These are phyloP conservation scores for Hibiscus syriacus DNA, from an alignment of 345 rosid genomes.

Conservation along the genomic window DNA sequence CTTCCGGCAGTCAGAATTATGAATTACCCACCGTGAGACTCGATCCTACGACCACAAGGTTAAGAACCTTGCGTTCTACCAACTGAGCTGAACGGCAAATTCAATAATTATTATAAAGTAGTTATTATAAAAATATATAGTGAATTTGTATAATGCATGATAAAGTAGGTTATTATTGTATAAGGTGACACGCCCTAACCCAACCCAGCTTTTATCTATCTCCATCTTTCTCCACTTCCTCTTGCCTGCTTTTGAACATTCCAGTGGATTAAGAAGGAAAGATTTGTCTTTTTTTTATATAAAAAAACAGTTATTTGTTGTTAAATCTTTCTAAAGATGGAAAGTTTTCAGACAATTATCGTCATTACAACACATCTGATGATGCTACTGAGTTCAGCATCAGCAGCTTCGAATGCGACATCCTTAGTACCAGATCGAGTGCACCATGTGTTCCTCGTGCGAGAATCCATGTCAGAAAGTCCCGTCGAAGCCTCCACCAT, in stretches of 20 bases:
- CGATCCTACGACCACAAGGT: no score
- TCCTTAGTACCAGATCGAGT: constrained; percentile 55
- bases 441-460: constrained; percentile 86
- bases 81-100: no score
- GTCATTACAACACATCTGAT: constrained; percentile 9
- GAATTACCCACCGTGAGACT: no score
- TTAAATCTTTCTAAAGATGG: constrained; percentile 25
- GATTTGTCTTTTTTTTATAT: no score
- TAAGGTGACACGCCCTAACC: constrained; percentile 8
- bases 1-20: no score
- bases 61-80: no score
- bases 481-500: constrained; percentile 45
- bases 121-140: no score
- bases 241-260: neutral
- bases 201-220: constrained; percentile 3
- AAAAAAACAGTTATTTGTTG: neutral
- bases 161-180: constrained; percentile 4
- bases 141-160: no score
- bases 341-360: constrained; percentile 14
- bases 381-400: constrained; percentile 12
- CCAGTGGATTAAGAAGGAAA: no score
- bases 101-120: no score
- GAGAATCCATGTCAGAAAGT: constrained; percentile 50
- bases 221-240: neutral
- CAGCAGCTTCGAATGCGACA: neutral